These are phyloP conservation scores for Sergeia podlipaevii DNA, from an alignment of 208 protist species.

Conservation along the genomic window DNA sequence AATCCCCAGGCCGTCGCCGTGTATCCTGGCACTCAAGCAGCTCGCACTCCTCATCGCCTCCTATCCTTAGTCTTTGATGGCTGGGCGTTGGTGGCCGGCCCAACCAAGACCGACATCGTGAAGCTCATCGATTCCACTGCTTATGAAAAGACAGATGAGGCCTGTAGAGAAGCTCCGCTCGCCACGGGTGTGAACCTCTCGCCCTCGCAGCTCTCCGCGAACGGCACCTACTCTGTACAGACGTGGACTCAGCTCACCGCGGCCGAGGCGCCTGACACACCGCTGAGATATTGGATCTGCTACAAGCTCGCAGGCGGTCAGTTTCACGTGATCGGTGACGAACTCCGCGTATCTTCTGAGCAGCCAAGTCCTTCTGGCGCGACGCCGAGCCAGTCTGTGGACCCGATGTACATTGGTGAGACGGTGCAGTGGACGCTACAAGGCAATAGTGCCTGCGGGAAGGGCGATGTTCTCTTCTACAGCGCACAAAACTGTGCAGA, in stretches of 20 bases:
- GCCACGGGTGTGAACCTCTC: constrained; percentile 10
- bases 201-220: constrained; percentile 55
- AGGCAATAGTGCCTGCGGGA: constrained; percentile 1
- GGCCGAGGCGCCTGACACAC: not conserved
- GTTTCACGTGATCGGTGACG: constrained; percentile 57
- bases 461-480: constrained; percentile 64
- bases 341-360: constrained; percentile 18
- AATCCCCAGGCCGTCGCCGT: constrained; percentile 57
- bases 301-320: constrained; percentile 86
- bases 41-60: constrained; percentile 14
- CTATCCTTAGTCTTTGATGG: constrained; percentile 70
- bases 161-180: constrained; percentile 15
- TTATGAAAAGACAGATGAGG: constrained; percentile 9
- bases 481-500: constrained; percentile 66
- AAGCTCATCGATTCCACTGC: constrained; percentile 47
- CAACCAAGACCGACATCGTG: constrained; percentile 33
- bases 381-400: constrained; percentile 26
- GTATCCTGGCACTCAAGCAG: constrained; percentile 13
- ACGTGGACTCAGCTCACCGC: constrained; percentile 12
- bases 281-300: constrained; percentile 58
- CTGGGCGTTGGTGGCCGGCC: constrained; percentile 51
- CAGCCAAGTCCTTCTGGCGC: constrained; percentile 42
- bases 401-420: constrained; percentile 42
- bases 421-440: constrained; percentile 63
- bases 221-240: constrained; percentile 70